Conservation (phyloP, 1,284 basidiomycete species). For the Lignosus rhinocerotis region DNA sequence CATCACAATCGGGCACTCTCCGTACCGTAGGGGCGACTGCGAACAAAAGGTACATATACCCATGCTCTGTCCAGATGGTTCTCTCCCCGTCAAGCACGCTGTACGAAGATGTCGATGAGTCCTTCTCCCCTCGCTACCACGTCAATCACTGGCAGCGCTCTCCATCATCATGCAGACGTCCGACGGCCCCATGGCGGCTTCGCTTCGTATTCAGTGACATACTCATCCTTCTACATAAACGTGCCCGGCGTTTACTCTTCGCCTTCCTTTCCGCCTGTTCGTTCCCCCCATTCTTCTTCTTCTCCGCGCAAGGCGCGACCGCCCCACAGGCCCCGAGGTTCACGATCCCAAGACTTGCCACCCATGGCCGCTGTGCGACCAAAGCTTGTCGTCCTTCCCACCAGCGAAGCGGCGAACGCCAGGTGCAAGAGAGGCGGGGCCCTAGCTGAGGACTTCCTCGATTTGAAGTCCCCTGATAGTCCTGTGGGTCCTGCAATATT, state of each 20-base stretch:
- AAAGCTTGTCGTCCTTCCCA: slow-evolving; percentile 30
- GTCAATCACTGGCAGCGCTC: slow-evolving; percentile 22
- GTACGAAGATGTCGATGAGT: slow-evolving; percentile 10
- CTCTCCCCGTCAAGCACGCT: slow-evolving; percentile 15
- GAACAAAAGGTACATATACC: slow-evolving; percentile 14
- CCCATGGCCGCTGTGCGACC: slow-evolving; percentile 38
- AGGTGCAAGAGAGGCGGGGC: slow-evolving; percentile 33
- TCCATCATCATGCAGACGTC: slow-evolving; percentile 16
- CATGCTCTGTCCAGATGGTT: slow-evolving; percentile 12
- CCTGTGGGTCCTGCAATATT: slow-evolving; percentile 7
- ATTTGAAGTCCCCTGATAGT: slow-evolving; percentile 15
- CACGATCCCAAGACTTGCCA: slow-evolving; percentile 29
- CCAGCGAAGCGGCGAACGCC: slow-evolving; percentile 32
- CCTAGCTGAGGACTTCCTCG: slow-evolving; percentile 23
- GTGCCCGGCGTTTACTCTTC: slow-evolving; percentile 4
- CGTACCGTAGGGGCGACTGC: not conserved
- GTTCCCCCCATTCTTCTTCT: slow-evolving; percentile 14
- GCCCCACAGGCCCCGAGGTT: slow-evolving; percentile 23
- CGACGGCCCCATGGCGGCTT: slow-evolving; percentile 19
- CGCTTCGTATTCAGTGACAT: slow-evolving; percentile 13
- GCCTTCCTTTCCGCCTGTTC: slow-evolving; percentile 18
- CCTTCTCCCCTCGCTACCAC: slow-evolving; percentile 24
- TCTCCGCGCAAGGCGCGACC: slow-evolving; percentile 26
- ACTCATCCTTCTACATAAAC: slow-evolving; percentile 16
- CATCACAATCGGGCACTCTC: not conserved